A percentile compares a stretch with the other conserved stretches of the same genome.
These are phyloP conservation scores for Diaporthe vaccinii DNA, from an alignment of 2,329 filamentous ascomycete genomes.

Conservation along the genomic window DNA sequence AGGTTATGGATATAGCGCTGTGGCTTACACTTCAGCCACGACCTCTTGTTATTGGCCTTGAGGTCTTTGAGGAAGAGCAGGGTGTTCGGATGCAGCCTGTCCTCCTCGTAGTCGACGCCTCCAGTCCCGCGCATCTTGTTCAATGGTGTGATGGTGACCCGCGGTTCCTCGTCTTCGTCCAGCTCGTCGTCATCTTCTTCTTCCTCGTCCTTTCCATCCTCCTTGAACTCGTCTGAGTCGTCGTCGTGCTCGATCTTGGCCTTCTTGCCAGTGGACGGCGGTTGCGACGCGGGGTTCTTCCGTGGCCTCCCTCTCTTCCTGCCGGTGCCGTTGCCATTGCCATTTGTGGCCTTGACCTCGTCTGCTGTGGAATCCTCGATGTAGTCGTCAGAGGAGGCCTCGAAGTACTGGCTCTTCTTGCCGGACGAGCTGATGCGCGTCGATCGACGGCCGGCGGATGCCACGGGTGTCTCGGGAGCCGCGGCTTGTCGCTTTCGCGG, in stretches of 20 bases:
- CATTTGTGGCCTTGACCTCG: constrained; percentile 5
- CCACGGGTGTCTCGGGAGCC: constrained; percentile 47
- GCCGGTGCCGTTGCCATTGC: constrained; percentile 17
- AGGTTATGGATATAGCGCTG: background rate
- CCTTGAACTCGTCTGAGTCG: constrained; percentile 51
- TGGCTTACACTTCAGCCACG: constrained; percentile 69
- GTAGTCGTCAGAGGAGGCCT: constrained; percentile 50
- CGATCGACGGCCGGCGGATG: constrained; percentile 59
- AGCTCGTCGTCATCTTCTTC: constrained; percentile 54
- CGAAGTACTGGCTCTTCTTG: constrained; percentile 67
- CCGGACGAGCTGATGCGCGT: constrained; percentile 58
- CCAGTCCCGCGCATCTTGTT: constrained; percentile 57
- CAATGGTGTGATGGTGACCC: constrained; percentile 57
- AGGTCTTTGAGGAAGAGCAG: constrained; percentile 70
- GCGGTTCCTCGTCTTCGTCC: constrained; percentile 52
- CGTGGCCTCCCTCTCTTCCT: constrained; percentile 24
- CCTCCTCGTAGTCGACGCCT: constrained; percentile 64
- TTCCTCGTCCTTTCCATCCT: constrained; percentile 48
- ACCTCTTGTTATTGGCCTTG: constrained; percentile 69
- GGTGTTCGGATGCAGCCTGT: constrained; percentile 69
- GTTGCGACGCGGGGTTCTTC: constrained; percentile 33
- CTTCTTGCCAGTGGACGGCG: constrained; percentile 39
- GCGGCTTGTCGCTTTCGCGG: constrained; percentile 39
- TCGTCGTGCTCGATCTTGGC: constrained; percentile 45
- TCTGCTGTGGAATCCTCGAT: background rate